Conservation (phyloP, 2,329 filamentous ascomycete species). For the Sporothrix brasiliensis region DNA sequence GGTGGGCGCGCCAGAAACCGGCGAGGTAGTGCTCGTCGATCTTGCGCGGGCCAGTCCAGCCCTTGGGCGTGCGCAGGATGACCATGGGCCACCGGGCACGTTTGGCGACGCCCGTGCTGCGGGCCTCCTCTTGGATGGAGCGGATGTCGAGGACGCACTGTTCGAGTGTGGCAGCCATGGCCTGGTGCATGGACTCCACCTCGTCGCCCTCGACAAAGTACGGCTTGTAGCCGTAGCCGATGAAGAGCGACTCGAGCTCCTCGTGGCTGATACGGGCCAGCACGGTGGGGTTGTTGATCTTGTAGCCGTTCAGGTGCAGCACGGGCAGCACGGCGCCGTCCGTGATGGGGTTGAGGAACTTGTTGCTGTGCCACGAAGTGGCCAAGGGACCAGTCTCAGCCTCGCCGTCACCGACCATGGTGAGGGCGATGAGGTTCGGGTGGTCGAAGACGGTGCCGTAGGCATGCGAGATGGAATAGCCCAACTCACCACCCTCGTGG, state of each 20-base stretch:
- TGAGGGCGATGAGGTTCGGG: slow-evolving; percentile 72
- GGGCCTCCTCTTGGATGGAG: slow-evolving; percentile 69
- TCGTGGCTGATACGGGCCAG: slow-evolving; percentile 73
- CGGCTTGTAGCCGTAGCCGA: slow-evolving; percentile 76
- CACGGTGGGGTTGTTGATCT: slow-evolving; percentile 79
- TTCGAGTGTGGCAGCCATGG: slow-evolving; percentile 77
- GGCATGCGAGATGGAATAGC: slow-evolving; percentile 78
- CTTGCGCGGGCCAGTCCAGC: slow-evolving; percentile 76
- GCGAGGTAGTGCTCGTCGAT: slow-evolving; percentile 70
- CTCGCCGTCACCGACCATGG: slow-evolving; percentile 80
- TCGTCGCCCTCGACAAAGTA: slow-evolving; percentile 81
- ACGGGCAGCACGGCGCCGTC: slow-evolving; percentile 78
- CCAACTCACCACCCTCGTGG: slow-evolving; percentile 79
- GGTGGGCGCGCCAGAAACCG: slow-evolving; percentile 79
- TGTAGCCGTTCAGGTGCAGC: slow-evolving; percentile 80
- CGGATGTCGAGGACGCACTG: slow-evolving; percentile 70
- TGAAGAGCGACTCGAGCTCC: slow-evolving; percentile 69
- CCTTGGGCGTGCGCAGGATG: slow-evolving; percentile 74
- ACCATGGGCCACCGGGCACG: slow-evolving; percentile 79
- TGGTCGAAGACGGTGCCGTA: slow-evolving; percentile 77
- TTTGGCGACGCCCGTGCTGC: slow-evolving; percentile 69
- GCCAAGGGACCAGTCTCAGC: slow-evolving; percentile 79
- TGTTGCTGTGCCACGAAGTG: slow-evolving; percentile 80
- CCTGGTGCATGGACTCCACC: slow-evolving; percentile 74
- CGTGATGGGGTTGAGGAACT: slow-evolving; percentile 77